phyloP scores from a whole-genome alignment of 345 rosid species.

The Turnera subulata region DNA sequence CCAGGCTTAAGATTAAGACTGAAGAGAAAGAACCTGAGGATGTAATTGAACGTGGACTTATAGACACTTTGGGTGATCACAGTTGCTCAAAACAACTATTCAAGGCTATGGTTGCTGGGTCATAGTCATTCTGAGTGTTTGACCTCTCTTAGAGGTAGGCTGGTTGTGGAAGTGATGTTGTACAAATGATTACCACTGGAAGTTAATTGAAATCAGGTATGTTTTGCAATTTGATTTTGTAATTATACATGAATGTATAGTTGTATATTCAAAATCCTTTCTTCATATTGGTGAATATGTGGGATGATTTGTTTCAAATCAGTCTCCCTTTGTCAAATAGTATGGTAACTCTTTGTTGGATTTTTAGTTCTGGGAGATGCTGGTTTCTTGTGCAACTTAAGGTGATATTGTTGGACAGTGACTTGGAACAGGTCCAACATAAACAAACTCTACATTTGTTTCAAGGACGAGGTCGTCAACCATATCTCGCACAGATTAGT shows the following conservation, averaged over 20 bases:
- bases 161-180: neutral
- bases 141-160: neutral
- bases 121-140: neutral
- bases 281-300: neutral
- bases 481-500: too few relatives aligned
- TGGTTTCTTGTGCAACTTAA: too few relatives aligned
- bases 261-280: constrained; percentile 2
- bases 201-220: neutral
- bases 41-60: neutral
- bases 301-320: neutral
- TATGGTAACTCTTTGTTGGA: too few relatives aligned
- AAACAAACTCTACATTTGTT: too few relatives aligned
- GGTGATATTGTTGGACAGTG: too few relatives aligned
- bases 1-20: constrained; percentile 3
- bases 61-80: neutral
- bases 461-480: too few relatives aligned
- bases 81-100: neutral
- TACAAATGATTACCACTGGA: constrained; percentile 2
- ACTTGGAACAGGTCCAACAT: too few relatives aligned
- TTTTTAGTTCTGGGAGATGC: too few relatives aligned
- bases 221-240: constrained; percentile 2
- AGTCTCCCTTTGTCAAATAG: neutral
- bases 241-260: neutral
- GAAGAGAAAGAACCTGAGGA: neutral
- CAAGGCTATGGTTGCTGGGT: neutral